phyloP scores from a whole-genome alignment of 805 yeast genomes.

The Starmerella lactis-condensi region DNA sequence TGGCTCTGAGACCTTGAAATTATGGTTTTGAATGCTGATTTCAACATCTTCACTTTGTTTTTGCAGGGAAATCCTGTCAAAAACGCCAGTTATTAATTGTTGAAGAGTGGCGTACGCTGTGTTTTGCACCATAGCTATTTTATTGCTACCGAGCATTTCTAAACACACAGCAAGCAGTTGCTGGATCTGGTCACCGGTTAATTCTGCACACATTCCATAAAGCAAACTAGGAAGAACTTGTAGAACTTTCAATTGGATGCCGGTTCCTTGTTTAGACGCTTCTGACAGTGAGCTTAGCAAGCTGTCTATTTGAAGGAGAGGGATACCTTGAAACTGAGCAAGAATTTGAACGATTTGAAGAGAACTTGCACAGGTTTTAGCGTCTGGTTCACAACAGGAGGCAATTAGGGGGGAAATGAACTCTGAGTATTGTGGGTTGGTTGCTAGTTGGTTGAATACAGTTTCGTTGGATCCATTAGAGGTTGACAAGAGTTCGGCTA shows the following conservation, averaged over 20 bases:
- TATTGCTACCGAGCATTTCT: constrained; percentile 46
- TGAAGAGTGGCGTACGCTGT: constrained; percentile 89
- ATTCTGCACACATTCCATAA: constrained; percentile 38
- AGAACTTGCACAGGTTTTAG: constrained; percentile 52
- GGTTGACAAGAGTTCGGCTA: too few relatives aligned
- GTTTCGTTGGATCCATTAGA: too few relatives aligned
- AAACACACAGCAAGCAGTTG: constrained; percentile 52
- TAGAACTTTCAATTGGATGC: constrained; percentile 67
- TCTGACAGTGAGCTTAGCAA: constrained; percentile 52
- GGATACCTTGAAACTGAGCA: constrained; percentile 36
- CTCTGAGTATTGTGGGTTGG: constrained; percentile 27
- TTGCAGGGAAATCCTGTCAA: constrained; percentile 38
- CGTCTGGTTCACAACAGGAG: constrained; percentile 57
- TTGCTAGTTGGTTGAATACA: too few relatives aligned
- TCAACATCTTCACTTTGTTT: constrained; percentile 11
- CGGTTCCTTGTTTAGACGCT: constrained; percentile 57
- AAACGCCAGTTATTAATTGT: constrained; percentile 60
- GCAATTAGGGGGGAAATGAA: constrained; percentile 51
- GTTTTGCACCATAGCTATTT: constrained; percentile 59
- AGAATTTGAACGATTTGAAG: constrained; percentile 52
- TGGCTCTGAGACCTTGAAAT: constrained; percentile 29
- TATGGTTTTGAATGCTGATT: constrained; percentile 23
- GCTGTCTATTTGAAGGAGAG: constrained; percentile 31
- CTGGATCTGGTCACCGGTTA: constrained; percentile 39
- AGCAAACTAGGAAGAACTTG: constrained; percentile 66